Conservation (phyloP, 2,329 filamentous ascomycete genomes). For the Stagonosporopsis rhizophila region DNA sequence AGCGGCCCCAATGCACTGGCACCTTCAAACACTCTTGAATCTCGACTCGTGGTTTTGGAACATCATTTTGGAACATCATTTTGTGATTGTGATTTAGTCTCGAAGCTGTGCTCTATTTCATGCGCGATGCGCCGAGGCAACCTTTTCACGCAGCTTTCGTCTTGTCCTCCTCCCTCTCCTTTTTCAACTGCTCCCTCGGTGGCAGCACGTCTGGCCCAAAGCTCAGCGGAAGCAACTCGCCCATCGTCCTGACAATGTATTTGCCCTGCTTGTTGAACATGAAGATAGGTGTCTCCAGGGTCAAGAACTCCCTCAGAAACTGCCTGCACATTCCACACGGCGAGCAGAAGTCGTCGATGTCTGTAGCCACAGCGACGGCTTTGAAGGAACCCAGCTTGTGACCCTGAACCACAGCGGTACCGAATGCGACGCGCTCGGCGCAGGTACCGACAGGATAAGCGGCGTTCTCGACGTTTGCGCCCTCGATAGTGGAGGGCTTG, state of each 20-base stretch:
- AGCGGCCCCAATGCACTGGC: not conserved
- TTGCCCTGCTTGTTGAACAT: constrained; percentile 89
- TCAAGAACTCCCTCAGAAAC: constrained; percentile 64
- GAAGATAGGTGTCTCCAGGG: constrained; percentile 71
- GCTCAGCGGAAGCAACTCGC: constrained; percentile 63
- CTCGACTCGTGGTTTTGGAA: not conserved
- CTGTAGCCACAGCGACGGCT: constrained; percentile 85
- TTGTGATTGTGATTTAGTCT: not conserved
- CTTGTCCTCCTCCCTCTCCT: constrained; percentile 35
- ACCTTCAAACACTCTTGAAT: not conserved
- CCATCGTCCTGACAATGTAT: constrained; percentile 73
- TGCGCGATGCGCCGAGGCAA: not conserved
- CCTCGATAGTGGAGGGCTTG: constrained; percentile 63
- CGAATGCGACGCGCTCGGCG: constrained; percentile 87
- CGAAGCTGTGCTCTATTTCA: not conserved
- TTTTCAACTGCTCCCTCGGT: constrained; percentile 42
- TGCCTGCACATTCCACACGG: constrained; percentile 98
- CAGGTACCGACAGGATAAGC: constrained; percentile 94
- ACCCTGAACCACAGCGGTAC: constrained; percentile 71
- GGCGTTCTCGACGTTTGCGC: constrained; percentile 85
- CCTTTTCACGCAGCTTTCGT: constrained; percentile 23
- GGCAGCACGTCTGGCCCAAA: constrained; percentile 61
- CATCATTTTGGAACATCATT: not conserved
- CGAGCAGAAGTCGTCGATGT: constrained; percentile 61
- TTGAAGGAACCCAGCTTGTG: constrained; percentile 57